Conservation (phyloP, 176 grass and related monocot genomes). For the Lolium rigidum region DNA sequence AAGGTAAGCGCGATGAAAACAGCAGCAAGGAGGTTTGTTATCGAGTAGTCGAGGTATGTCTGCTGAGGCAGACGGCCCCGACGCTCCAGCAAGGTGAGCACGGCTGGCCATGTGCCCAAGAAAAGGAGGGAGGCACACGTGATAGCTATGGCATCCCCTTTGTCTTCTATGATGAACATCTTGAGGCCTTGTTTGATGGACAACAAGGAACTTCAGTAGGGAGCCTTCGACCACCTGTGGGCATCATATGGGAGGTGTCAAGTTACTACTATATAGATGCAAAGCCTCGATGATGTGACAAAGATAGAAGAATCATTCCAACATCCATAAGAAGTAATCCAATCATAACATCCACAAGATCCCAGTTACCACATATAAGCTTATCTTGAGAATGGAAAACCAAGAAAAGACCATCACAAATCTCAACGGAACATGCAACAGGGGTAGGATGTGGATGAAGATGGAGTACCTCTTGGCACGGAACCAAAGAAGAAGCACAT, state of each 20-base stretch:
- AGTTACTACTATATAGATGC: not conserved
- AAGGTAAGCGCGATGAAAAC: constrained; percentile 59
- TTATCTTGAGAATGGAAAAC: not conserved
- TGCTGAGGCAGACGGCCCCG: constrained; percentile 69
- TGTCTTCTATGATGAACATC: constrained; percentile 72
- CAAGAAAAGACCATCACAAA: not conserved
- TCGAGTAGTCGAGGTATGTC: constrained; percentile 75
- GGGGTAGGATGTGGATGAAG: not conserved
- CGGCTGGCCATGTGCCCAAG: constrained; percentile 72
- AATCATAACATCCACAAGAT: not conserved
- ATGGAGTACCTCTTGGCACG: constrained; percentile 31
- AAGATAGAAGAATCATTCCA: not conserved
- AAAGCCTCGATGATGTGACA: not conserved
- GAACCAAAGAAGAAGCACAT: constrained; percentile 30
- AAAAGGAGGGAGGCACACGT: constrained; percentile 70
- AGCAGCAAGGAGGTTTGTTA: constrained; percentile 65
- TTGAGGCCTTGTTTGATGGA: constrained; percentile 14
- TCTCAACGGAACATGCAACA: not conserved
- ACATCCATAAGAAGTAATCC: not conserved
- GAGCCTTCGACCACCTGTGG: constrained; percentile 22
- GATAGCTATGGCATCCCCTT: constrained; percentile 66
- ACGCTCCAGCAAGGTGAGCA: constrained; percentile 65
- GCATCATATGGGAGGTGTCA: not conserved
- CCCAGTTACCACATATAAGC: too few species aligned
- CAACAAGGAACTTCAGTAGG: not conserved